Evolutionary conservation across 2,329 filamentous ascomycete species (phyloP).

Genomic region (Aschersonia sp.): DNA sequence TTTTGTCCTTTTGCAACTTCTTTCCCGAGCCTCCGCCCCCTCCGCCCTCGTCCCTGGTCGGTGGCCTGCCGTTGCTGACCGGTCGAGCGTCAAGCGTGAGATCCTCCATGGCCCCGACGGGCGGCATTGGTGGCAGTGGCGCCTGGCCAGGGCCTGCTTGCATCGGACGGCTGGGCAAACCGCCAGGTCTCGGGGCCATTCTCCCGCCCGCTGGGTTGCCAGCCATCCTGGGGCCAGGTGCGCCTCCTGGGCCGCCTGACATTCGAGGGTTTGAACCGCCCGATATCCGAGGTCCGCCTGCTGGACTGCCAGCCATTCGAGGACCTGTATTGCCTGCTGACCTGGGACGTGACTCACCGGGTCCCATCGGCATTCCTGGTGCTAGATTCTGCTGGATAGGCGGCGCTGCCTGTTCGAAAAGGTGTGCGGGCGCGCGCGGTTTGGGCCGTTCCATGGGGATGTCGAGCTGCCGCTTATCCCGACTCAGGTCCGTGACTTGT

Average conservation of each 20-base stretch:
- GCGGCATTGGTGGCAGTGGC: conserved; percentile 18
- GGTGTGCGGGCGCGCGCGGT: conserved; percentile 68
- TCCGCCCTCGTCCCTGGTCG: conserved; percentile 14
- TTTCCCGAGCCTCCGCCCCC: too few relatives aligned
- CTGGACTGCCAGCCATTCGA: conserved; percentile 1
- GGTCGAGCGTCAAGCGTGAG: conserved; percentile 30
- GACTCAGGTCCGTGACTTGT: conserved; percentile 67
- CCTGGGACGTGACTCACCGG: conserved; percentile 1
- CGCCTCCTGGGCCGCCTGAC: not conserved
- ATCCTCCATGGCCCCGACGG: conserved; percentile 38
- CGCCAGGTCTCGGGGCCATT: conserved; percentile 5
- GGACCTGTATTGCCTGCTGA: not conserved
- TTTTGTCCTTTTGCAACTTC: conserved; percentile 44
- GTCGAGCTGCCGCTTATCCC: conserved; percentile 60
- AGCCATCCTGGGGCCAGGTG: conserved; percentile 1
- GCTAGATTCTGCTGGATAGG: conserved; percentile 5
- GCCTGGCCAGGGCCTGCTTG: conserved; percentile 2
- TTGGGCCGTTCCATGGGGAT: conserved; percentile 70
- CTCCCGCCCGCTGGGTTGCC: not conserved
- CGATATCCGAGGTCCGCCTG: not conserved
- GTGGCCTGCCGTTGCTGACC: conserved; percentile 6
- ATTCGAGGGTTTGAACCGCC: not conserved
- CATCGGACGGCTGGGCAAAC: conserved; percentile 12
- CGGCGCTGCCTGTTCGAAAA: conserved; percentile 61
- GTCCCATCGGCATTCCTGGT: conserved; percentile 4